Percentiles rank a stretch among this genome's conserved stretches.
These are phyloP conservation scores for Paramarasmius palmivorus DNA, from an alignment of 1,284 basidiomycete species.

Conservation along the genomic window DNA sequence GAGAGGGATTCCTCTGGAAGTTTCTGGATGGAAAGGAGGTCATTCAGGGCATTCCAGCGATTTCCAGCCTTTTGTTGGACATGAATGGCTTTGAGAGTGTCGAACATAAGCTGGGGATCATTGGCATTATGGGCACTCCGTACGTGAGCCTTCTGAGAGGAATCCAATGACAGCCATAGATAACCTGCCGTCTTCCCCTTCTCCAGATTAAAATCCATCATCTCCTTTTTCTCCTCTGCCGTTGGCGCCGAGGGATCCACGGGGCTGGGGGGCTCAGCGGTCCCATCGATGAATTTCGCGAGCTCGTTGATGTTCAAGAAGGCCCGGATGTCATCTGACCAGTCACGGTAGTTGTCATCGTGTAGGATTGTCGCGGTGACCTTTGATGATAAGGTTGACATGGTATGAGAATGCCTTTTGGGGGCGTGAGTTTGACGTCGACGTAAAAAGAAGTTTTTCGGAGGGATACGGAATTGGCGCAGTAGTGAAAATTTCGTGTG, in stretches of 20 bases:
- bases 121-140: constrained; percentile 1
- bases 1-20: constrained; percentile 8
- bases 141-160: constrained; percentile 12
- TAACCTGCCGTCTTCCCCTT: constrained; percentile 4
- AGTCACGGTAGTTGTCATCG: constrained; percentile 1
- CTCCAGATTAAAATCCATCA: neutral
- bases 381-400: neutral
- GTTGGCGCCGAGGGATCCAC: neutral
- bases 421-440: constrained; percentile 9
- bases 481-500: neutral
- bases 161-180: constrained; percentile 2
- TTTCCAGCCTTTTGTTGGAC: constrained; percentile 8
- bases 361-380: neutral
- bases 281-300: neutral
- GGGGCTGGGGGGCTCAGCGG: neutral
- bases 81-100: constrained; percentile 4
- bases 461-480: neutral
- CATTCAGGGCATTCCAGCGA: constrained; percentile 10
- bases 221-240: neutral
- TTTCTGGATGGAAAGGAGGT: constrained; percentile 10
- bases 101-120: constrained; percentile 9
- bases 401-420: constrained; percentile 4
- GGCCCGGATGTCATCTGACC: neutral
- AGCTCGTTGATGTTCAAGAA: neutral
- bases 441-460: neutral